Base-by-base conservation (phyloP, 306 rosid species). In the Cucurbita maxima region DNA sequence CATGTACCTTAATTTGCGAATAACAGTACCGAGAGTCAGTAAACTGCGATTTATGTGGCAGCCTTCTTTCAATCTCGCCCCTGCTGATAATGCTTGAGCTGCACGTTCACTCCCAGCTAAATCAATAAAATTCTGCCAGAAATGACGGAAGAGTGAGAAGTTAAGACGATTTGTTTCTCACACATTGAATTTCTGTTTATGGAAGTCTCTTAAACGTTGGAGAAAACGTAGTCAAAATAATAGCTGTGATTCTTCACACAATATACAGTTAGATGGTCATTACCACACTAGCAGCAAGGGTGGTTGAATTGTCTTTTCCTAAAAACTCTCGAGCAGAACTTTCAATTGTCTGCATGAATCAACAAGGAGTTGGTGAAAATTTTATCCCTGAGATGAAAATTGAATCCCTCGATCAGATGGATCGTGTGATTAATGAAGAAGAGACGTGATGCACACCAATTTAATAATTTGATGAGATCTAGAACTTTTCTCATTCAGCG, bases 81-180 rank as follows among this genome's bases (percentile, higher is more conserved):
- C 99, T 76, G 92, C 97, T 78, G 99, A 94, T 75, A 87, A 70
- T 64, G 91, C 87, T 83, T 91, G 99, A 81, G 99, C 87, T 76
- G 99, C 99, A 64, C 99, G 97, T 86, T 95, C 99, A 50, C 99
- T 95, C 43, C 99, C 99, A 7, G 99, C 99, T 80, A 95, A 85
- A 81, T 95, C 99, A 80, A 95, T 85, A 83, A 95, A 95, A 82
- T 88, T 95, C 99, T 95, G 96, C 87, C 81, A 73, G 63, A 78
- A 79, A 80, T 82, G 38, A 77, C 6, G 62, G 54, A 50, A 25
- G 55, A 20, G 36, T 14, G 54, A 43, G 51, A 18, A 52, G 18
- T 55, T 47, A 20, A 30, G 63, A 45, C 47, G 2, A 40, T 58
- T 45, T 41, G 10, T 12, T 48, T 20, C 58, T 47, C 78, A 48